Evolutionary conservation across 1,139 yeast genomes (phyloP).

Genomic region (Kurtzmaniella quercitrusa): DNA sequence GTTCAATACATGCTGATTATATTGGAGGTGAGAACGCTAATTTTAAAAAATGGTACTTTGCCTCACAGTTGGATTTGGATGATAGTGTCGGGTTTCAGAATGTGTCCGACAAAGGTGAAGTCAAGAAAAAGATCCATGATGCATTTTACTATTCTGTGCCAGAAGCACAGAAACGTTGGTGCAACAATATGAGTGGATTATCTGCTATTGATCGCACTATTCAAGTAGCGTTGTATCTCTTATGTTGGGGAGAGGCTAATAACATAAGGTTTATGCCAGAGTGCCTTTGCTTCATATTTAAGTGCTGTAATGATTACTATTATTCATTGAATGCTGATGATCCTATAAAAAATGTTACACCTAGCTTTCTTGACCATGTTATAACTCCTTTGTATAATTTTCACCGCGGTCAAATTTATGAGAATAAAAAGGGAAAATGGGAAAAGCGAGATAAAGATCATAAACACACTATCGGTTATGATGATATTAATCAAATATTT

Average conservation of each 20-base stretch:
- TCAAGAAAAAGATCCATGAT: constrained; percentile 15
- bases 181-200: constrained; percentile 50
- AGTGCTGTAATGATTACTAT: constrained; percentile 71
- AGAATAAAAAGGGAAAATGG: constrained; percentile 30
- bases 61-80: constrained; percentile 84
- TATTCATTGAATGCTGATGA: constrained; percentile 36
- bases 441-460: constrained; percentile 50
- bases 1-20: constrained; percentile 65
- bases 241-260: constrained; percentile 90
- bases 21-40: constrained; percentile 92
- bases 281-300: constrained; percentile 73
- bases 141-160: constrained; percentile 51
- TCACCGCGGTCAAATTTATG: constrained; percentile 54
- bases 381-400: constrained; percentile 74
- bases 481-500: constrained; percentile 60
- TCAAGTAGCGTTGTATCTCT: constrained; percentile 64
- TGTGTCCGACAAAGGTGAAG: constrained; percentile 31
- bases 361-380: constrained; percentile 53
- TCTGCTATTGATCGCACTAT: constrained; percentile 52
- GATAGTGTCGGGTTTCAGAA: constrained; percentile 75
- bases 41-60: constrained; percentile 94
- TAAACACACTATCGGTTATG: constrained; percentile 51
- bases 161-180: constrained; percentile 82
- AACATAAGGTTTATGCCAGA: constrained; percentile 83
- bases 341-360: constrained; percentile 16